A percentile compares a stretch with the other conserved stretches of the same genome.
Evolutionary conservation across 768 basidiomycete genomes (phyloP).

Genomic region (Lactarius hengduanensis): DNA sequence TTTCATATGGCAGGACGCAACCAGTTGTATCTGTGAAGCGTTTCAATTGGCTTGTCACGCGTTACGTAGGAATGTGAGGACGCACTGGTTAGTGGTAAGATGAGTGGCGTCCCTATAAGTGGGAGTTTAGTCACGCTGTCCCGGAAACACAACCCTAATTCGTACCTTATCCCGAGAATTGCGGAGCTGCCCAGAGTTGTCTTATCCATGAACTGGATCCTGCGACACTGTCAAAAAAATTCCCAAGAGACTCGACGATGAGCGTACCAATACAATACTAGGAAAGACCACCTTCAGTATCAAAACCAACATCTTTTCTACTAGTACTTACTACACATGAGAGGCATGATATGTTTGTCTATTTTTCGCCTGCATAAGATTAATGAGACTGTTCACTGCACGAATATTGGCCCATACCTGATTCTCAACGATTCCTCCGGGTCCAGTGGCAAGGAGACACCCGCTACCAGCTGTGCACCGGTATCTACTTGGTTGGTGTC

Average conservation of each 20-base stretch:
- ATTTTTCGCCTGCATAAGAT: constrained; percentile 49
- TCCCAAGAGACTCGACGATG: background rate
- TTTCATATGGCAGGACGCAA: constrained; percentile 30
- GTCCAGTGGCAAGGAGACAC: constrained; percentile 45
- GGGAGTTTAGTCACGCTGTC: constrained; percentile 4
- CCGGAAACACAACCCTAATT: background rate
- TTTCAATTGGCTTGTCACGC: background rate
- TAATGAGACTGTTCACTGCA: constrained; percentile 18
- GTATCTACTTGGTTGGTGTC: constrained; percentile 56
- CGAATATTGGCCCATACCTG: constrained; percentile 35
- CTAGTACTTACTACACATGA: constrained; percentile 69
- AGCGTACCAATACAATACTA: constrained; percentile 56
- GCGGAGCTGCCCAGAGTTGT: constrained; percentile 65
- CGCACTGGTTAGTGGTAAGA: constrained; percentile 64
- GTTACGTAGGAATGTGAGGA: background rate
- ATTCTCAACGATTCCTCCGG: constrained; percentile 52
- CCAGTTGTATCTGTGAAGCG: constrained; percentile 63
- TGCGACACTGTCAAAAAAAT: constrained; percentile 32
- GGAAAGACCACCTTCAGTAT: constrained; percentile 6
- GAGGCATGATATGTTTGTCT: constrained; percentile 61
- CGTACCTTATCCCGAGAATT: constrained; percentile 68
- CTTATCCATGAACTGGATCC: constrained; percentile 82
- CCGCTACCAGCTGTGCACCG: constrained; percentile 55
- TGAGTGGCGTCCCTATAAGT: constrained; percentile 52
- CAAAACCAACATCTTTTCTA: background rate